phyloP scores from a whole-genome alignment of 495 filamentous ascomycete genomes.

The Penicillium lagena region DNA sequence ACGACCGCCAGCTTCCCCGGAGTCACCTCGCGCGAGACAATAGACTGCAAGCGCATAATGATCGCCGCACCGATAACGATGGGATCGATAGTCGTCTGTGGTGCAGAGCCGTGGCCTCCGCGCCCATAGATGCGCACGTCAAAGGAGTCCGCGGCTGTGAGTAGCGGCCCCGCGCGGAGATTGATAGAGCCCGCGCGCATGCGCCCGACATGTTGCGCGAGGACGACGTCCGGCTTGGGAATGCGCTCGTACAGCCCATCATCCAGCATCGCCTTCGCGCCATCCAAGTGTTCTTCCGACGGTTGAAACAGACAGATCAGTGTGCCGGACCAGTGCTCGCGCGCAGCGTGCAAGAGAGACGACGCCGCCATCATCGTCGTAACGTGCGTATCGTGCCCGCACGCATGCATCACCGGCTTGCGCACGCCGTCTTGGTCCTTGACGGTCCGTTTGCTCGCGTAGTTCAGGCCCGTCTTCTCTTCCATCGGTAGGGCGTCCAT shows the following conservation, averaged over 20 bases:
- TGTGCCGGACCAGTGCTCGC: constrained; percentile 48
- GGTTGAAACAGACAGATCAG: constrained; percentile 57
- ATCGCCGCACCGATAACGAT: constrained; percentile 46
- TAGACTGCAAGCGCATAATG: constrained; percentile 49
- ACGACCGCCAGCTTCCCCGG: constrained; percentile 49
- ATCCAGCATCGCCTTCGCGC: constrained; percentile 54
- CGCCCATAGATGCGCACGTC: constrained; percentile 41
- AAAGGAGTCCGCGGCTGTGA: constrained; percentile 37
- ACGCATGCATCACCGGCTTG: constrained; percentile 60
- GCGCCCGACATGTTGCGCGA: constrained; percentile 54
- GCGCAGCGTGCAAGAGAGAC: constrained; percentile 31
- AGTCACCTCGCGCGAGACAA: constrained; percentile 47
- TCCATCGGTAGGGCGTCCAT: constrained; percentile 56
- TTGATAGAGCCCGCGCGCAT: constrained; percentile 34
- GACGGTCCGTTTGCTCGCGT: constrained; percentile 40
- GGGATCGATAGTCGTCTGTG: constrained; percentile 50
- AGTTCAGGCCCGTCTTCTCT: constrained; percentile 49
- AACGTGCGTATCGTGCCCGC: constrained; percentile 62
- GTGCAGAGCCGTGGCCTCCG: constrained; percentile 47
- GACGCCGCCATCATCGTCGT: constrained; percentile 45
- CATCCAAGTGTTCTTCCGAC: constrained; percentile 48
- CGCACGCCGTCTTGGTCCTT: constrained; percentile 37
- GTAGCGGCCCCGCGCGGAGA: constrained; percentile 16
- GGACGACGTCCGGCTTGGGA: constrained; percentile 44
- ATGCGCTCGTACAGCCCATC: constrained; percentile 52